Evolutionary conservation across 768 basidiomycete genomes (phyloP).

Genomic region (Panus rudis): DNA sequence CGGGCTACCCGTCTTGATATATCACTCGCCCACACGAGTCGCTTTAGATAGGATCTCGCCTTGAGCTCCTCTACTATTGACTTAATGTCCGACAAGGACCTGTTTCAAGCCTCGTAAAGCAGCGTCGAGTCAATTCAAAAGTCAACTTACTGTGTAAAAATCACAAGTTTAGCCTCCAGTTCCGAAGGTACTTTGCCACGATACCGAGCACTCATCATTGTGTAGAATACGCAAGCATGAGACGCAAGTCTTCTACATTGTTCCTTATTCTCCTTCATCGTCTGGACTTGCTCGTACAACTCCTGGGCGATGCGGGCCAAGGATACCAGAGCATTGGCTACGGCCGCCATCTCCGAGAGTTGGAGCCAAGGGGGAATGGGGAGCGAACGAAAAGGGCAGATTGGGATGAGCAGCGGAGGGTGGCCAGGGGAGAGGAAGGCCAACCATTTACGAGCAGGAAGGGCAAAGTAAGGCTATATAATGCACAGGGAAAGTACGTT

Average conservation of each 20-base stretch:
- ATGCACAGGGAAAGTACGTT: too few species aligned
- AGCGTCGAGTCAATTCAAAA: not conserved
- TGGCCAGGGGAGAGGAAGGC: too few species aligned
- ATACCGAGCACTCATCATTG: not conserved
- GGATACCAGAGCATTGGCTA: too few species aligned
- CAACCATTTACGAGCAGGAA: too few species aligned
- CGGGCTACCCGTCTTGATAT: not conserved
- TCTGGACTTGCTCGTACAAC: not conserved
- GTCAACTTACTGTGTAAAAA: constrained; percentile 1
- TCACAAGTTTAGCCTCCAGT: not conserved
- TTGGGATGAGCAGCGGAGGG: too few species aligned
- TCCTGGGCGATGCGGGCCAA: not conserved
- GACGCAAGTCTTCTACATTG: constrained; percentile 1
- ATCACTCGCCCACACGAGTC: not conserved
- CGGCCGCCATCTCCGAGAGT: too few species aligned
- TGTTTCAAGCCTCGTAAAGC: not conserved
- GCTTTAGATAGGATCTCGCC: too few species aligned
- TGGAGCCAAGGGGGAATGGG: too few species aligned
- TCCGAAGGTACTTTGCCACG: not conserved
- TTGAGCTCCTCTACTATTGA: too few species aligned
- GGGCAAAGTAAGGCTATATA: too few species aligned
- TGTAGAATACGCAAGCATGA: not conserved
- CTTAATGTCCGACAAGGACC: too few species aligned
- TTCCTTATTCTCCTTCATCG: constrained; percentile 4
- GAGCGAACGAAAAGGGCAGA: too few species aligned